Percentiles rank a stretch among this genome's conserved stretches.
These are phyloP conservation scores for Podospora bellae-mahoneyi DNA, from an alignment of 495 filamentous ascomycete species.

Conservation along the genomic window DNA sequence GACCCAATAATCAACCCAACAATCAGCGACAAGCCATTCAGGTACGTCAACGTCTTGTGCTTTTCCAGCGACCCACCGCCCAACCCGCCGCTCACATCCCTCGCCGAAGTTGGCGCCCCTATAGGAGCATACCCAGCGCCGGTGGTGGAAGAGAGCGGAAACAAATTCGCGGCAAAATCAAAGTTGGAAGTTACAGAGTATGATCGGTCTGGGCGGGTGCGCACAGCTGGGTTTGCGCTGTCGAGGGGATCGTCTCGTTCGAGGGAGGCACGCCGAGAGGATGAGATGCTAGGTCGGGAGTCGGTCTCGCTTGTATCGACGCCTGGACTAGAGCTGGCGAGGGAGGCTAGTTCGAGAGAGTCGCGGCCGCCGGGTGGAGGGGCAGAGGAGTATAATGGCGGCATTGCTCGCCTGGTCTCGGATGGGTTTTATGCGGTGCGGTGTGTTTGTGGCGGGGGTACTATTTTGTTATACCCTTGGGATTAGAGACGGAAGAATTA, in stretches of 20 bases:
- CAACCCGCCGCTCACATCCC: constrained; percentile 43
- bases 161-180: constrained; percentile 86
- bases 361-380: constrained; percentile 61
- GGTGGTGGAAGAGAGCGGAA: constrained; percentile 84
- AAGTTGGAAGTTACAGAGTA: constrained; percentile 91
- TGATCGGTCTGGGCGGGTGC: constrained; percentile 53
- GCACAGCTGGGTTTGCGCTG: constrained; percentile 50
- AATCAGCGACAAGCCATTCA: constrained; percentile 88
- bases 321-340: constrained; percentile 73
- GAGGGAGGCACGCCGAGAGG: constrained; percentile 86
- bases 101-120: constrained; percentile 61
- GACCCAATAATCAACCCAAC: constrained; percentile 95
- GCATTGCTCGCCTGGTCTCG: constrained; percentile 30
- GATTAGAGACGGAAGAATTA: background rate
- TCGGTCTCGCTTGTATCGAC: constrained; percentile 61
- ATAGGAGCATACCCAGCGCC: constrained; percentile 75
- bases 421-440: background rate
- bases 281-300: constrained; percentile 80
- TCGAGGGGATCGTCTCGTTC: constrained; percentile 79
- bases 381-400: constrained; percentile 46
- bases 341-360: constrained; percentile 92
- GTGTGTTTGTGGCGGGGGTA: background rate
- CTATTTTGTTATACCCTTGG: background rate
- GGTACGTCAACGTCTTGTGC: constrained; percentile 89
- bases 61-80: constrained; percentile 72